Evolutionary conservation across 305 asterid genomes (phyloP).

Genomic region (Solanum hybrid): DNA sequence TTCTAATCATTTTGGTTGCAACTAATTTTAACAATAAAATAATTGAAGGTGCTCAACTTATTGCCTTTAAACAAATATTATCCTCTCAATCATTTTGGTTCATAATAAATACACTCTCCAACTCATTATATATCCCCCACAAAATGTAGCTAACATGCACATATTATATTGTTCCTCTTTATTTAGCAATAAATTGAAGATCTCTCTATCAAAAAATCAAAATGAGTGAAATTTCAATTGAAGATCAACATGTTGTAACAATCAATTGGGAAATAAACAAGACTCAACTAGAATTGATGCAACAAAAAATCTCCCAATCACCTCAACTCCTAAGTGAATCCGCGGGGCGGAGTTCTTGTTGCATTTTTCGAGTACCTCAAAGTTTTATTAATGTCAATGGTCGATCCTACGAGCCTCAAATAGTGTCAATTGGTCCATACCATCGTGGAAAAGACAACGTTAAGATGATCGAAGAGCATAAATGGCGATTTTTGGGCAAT

Average conservation of each 20-base stretch:
- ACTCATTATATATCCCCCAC: not conserved
- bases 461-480: slow-evolving; percentile 73
- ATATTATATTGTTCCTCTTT: not conserved
- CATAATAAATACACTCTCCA: not conserved
- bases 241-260: not conserved
- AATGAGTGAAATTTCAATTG: not conserved
- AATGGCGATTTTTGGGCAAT: slow-evolving; percentile 65
- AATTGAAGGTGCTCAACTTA: not conserved
- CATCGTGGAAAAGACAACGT: slow-evolving; percentile 56
- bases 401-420: slow-evolving; percentile 46
- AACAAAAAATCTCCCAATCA: slow-evolving; percentile 31
- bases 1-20: not conserved
- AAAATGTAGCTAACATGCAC: not conserved
- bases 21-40: not conserved
- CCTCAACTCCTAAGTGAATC: slow-evolving; percentile 63
- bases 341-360: slow-evolving; percentile 65
- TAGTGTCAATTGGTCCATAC: slow-evolving; percentile 73
- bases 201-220: not conserved
- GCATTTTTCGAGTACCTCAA: slow-evolving; percentile 75
- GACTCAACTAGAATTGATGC: slow-evolving; percentile 43
- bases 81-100: not conserved
- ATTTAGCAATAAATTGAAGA: not conserved
- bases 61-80: not conserved
- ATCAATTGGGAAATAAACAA: slow-evolving; percentile 41
- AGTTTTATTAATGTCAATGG: slow-evolving; percentile 54